A percentile compares a stretch with the other conserved stretches of the same genome.
phyloP scores from a whole-genome alignment of 2,329 filamentous ascomycete species.

The Sarocladiaceae sp. region DNA sequence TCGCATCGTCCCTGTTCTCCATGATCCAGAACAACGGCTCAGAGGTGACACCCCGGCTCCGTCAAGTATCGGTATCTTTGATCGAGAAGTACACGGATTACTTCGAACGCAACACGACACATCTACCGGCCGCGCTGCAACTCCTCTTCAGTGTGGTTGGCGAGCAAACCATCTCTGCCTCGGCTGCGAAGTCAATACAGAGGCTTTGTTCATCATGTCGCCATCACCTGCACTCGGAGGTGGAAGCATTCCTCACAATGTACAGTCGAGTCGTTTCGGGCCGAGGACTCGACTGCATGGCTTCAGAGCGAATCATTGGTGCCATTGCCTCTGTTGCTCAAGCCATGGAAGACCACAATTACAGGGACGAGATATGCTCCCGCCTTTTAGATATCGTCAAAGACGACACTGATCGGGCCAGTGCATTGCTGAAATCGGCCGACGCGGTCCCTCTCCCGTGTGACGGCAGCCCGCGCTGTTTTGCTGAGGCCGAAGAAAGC shows the following conservation, averaged over 20 bases:
- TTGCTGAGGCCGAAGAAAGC: constrained; percentile 30
- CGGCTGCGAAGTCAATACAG: constrained; percentile 68
- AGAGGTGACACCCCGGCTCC: constrained; percentile 53
- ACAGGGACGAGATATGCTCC: constrained; percentile 47
- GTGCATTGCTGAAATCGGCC: constrained; percentile 15
- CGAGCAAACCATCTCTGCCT: constrained; percentile 54
- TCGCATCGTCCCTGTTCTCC: constrained; percentile 52
- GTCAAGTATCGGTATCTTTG: constrained; percentile 62
- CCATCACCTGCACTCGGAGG: constrained; percentile 58
- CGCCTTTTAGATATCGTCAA: constrained; percentile 57
- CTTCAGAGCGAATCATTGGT: constrained; percentile 67
- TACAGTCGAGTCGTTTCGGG: constrained; percentile 58
- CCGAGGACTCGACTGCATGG: constrained; percentile 53
- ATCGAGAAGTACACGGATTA: constrained; percentile 71
- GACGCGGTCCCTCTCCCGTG: constrained; percentile 16
- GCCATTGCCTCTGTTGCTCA: constrained; percentile 72
- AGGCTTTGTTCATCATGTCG: constrained; percentile 72
- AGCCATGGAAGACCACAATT: constrained; percentile 53
- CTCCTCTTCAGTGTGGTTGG: constrained; percentile 67
- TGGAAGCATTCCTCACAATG: constrained; percentile 62
- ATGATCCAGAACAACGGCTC: constrained; percentile 43
- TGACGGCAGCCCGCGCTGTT: constrained; percentile 17
- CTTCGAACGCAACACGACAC: constrained; percentile 63
- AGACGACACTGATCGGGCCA: constrained; percentile 38
- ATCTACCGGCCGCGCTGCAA: constrained; percentile 64